phyloP scores from a whole-genome alignment of 768 basidiomycete genomes.

The Termitomyces sp. region DNA sequence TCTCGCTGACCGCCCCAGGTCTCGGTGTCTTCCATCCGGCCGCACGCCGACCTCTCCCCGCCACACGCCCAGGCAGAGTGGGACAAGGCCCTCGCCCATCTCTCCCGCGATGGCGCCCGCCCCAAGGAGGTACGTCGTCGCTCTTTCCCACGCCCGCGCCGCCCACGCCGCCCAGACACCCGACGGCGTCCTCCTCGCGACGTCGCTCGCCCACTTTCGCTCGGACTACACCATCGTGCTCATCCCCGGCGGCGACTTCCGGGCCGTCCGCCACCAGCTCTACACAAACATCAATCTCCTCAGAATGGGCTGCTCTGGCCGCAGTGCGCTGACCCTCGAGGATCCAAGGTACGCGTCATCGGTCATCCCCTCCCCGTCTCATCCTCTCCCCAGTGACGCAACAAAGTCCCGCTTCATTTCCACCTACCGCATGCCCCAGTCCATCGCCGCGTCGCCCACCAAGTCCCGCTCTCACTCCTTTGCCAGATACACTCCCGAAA shows the following conservation, averaged over 20 bases:
- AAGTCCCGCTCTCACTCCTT: constrained; percentile 13
- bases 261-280: constrained; percentile 56
- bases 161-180: constrained; percentile 36
- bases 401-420: constrained; percentile 78
- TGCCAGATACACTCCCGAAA: constrained; percentile 12
- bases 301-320: constrained; percentile 81
- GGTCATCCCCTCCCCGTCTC: not conserved
- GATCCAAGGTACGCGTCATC: constrained; percentile 52
- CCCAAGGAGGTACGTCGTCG: constrained; percentile 44
- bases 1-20: constrained; percentile 35
- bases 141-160: no score
- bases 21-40: constrained; percentile 50
- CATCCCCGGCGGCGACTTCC: constrained; percentile 67
- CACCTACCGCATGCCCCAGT: constrained; percentile 56
- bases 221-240: constrained; percentile 84
- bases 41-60: constrained; percentile 32
- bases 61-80: constrained; percentile 48
- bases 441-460: constrained; percentile 15
- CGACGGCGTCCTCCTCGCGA: constrained; percentile 69
- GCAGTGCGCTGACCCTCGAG: constrained; percentile 69
- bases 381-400: constrained; percentile 45
- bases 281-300: constrained; percentile 80
- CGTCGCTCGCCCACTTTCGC: constrained; percentile 82
- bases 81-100: constrained; percentile 52
- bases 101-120: constrained; percentile 68